phyloP scores from a whole-genome alignment of 371 early-diverging fungal species.

The Enterocytospora artemiae region DNA sequence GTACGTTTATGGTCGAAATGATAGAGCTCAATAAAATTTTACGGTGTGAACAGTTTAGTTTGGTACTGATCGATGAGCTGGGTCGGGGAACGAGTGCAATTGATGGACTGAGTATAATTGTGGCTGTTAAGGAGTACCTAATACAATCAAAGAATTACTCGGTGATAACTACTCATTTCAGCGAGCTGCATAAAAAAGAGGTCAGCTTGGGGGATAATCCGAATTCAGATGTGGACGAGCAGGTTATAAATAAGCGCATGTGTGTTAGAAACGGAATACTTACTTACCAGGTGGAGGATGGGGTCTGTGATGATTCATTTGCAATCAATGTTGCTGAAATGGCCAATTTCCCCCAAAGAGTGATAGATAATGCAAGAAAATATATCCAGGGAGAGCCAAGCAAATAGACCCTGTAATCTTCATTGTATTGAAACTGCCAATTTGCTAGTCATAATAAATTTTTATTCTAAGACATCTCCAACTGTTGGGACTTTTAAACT shows the following conservation, averaged over 20 bases:
- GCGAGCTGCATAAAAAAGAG: no score
- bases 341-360: slow-evolving; percentile 72
- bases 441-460: no score
- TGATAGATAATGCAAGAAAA: slow-evolving; percentile 42
- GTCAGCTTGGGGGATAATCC: no score
- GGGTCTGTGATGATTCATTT: slow-evolving; percentile 84
- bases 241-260: slow-evolving; percentile 43
- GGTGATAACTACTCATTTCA: slow-evolving; percentile 60
- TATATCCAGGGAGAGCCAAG: no score
- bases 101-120: slow-evolving; percentile 90
- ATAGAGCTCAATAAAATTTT: slow-evolving; percentile 71
- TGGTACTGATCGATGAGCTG: slow-evolving; percentile 84
- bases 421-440: no score
- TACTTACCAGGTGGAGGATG: slow-evolving; percentile 58
- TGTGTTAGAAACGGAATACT: slow-evolving; percentile 24
- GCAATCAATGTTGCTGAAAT: slow-evolving; percentile 92
- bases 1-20: slow-evolving; percentile 83
- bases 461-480: no score
- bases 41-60: slow-evolving; percentile 62
- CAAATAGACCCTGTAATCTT: no score
- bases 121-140: slow-evolving; percentile 80
- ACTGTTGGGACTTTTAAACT: not conserved
- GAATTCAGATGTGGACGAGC: slow-evolving; percentile 60
- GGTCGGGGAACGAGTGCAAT: slow-evolving; percentile 91
- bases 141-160: slow-evolving; percentile 50